A percentile compares a stretch with the other conserved stretches of the same genome.
Evolutionary conservation across 805 yeast genomes (phyloP).

Genomic region (Candida nitratophila): DNA sequence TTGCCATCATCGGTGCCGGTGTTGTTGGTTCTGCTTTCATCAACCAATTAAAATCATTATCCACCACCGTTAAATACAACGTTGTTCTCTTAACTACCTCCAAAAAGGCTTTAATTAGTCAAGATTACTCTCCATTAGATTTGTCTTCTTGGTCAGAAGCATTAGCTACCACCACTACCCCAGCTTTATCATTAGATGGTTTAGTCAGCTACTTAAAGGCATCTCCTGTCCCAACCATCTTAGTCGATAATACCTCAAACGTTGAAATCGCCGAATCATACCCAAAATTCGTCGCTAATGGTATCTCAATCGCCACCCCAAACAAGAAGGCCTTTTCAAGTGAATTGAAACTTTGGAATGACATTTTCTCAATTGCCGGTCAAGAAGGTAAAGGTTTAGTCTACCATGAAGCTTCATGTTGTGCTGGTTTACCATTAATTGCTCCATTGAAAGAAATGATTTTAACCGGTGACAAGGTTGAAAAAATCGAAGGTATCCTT

Average conservation of each 20-base stretch:
- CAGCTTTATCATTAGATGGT: slow-evolving; percentile 48
- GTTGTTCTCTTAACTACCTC: slow-evolving; percentile 78
- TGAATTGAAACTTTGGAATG: slow-evolving; percentile 66
- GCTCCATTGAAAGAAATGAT: slow-evolving; percentile 84
- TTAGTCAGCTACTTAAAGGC: slow-evolving; percentile 56
- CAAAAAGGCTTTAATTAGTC: slow-evolving; percentile 56
- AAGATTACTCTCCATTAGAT: slow-evolving; percentile 67
- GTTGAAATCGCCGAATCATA: slow-evolving; percentile 70
- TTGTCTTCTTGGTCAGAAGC: slow-evolving; percentile 49
- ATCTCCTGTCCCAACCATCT: slow-evolving; percentile 68
- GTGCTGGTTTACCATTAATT: slow-evolving; percentile 95
- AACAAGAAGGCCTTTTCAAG: slow-evolving; percentile 96
- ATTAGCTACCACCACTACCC: slow-evolving; percentile 37
- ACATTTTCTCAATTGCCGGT: slow-evolving; percentile 51
- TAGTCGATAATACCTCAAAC: slow-evolving; percentile 93
- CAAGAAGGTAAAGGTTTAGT: slow-evolving; percentile 63
- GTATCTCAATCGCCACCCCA: slow-evolving; percentile 95
- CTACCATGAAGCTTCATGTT: slow-evolving; percentile 97
- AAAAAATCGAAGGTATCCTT: slow-evolving; percentile 90
- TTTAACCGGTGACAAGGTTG: slow-evolving; percentile 88
- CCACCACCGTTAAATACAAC: slow-evolving; percentile 58
- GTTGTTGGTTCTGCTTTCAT: slow-evolving; percentile 92
- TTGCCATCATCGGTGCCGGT: slow-evolving; percentile 83
- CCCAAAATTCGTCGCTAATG: slow-evolving; percentile 63
- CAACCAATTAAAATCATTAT: slow-evolving; percentile 63